Evolutionary conservation across 805 yeast genomes (phyloP), one percentile per base, ranked within the genome.

Genomic region (Candida xyloterini): DNA sequence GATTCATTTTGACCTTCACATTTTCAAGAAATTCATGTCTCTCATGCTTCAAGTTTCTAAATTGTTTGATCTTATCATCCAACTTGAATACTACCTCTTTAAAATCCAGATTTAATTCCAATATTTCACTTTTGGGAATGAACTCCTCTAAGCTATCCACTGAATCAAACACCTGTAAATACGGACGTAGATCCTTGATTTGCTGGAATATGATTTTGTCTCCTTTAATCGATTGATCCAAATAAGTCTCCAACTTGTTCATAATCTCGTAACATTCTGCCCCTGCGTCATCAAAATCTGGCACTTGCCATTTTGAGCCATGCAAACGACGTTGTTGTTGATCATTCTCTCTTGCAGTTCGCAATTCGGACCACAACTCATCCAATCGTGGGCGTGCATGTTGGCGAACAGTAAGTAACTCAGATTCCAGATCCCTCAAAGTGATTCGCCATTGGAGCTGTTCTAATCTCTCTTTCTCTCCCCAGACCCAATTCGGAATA

Each of bases 271-370:
- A 47, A 4, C 74, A 57, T 1, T 62, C 66, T 0, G 56, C 47
- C 8, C 73, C 71, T 1, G 78, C 75, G 3, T 59, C 70, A 9
- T 54, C 49, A 1, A 89, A 75, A 0, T 66, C 49, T 0, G 60
- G 54, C 16, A 88, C 58, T 0, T 52, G 67, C 90, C 90, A 84
- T 23, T 59, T 57, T 0, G 74, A 58, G 1, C 88, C 89, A 43
- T 73, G 73, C 24, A 70, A 60, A n/a, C 56, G 44, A 32, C 79
- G 59, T 55, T 82, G 55, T 13, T 68, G 46, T 1, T 66, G 67
- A 52, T 86, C 89, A 32, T 81, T 86, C 3, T 66, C 56, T 1
- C 63, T 60, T 40, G 84, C 93, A 7, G 68, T 57, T 4, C 57
- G 50, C 3, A 87, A 56, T 27, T 74, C 50, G 10, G 69, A 70